Evolutionary conservation across 164 flowering plant genomes (phyloP).

Genomic region (Aristolochia fimbriata): DNA sequence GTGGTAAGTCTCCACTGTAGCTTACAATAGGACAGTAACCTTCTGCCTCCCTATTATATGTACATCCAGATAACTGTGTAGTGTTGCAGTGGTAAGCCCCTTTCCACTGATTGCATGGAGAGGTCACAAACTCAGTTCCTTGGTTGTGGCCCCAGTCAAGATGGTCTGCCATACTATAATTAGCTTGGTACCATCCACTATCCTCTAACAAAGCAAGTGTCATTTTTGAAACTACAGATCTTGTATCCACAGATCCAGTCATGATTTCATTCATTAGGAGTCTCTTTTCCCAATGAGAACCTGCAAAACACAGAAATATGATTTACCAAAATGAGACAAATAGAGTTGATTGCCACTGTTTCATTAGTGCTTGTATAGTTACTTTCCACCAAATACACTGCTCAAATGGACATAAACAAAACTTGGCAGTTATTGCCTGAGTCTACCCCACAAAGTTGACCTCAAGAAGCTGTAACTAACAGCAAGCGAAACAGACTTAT

Average conservation of each 20-base stretch:
- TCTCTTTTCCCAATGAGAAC: constrained; percentile 99
- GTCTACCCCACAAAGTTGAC: neutral
- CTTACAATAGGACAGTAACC: constrained; percentile 97
- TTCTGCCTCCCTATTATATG: constrained; percentile 96
- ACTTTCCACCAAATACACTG: constrained; percentile 20
- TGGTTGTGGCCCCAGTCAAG: constrained; percentile 97
- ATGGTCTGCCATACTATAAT: constrained; percentile 91
- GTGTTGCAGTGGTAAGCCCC: constrained; percentile 97
- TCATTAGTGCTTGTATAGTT: constrained; percentile 36
- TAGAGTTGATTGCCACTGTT: neutral
- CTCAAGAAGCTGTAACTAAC: neutral
- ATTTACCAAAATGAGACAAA: neutral
- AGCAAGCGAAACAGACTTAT: too few species aligned
- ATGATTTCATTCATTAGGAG: constrained; percentile 98
- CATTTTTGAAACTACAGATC: constrained; percentile 98
- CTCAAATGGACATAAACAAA: constrained; percentile 25
- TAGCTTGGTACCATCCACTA: constrained; percentile 98
- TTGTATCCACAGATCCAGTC: constrained; percentile 99
- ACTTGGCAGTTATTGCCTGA: neutral
- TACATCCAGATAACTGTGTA: constrained; percentile 95
- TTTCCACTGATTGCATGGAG: constrained; percentile 95
- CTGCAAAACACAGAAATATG: constrained; percentile 28
- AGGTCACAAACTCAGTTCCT: constrained; percentile 87
- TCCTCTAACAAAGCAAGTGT: constrained; percentile 94
- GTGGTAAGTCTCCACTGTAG: constrained; percentile 87